Percentiles rank a stretch among this genome's conserved stretches.
These are phyloP conservation scores for Lantana camara DNA, from an alignment of 257 asterid species.

Conservation along the genomic window DNA sequence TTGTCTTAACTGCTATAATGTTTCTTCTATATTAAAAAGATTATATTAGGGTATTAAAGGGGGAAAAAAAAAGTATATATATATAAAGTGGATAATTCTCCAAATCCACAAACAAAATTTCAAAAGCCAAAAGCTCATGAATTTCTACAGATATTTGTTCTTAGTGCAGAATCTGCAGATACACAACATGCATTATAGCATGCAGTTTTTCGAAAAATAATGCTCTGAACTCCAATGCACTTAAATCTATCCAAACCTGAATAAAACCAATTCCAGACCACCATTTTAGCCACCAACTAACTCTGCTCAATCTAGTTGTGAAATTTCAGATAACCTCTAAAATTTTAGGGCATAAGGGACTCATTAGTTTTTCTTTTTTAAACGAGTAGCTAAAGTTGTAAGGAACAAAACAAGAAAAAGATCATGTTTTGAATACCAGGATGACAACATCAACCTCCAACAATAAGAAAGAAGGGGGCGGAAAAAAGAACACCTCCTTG, in stretches of 20 bases:
- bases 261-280: background rate
- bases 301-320: conserved; percentile 6
- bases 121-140: background rate
- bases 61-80: background rate
- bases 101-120: background rate
- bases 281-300: background rate
- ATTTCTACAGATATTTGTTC: background rate
- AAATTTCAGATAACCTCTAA: background rate
- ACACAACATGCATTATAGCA: background rate
- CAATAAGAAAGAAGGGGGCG: no score
- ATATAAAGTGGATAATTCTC: background rate
- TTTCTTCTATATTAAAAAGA: background rate
- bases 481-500: background rate
- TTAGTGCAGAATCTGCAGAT: background rate
- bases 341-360: background rate
- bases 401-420: background rate
- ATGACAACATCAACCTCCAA: no score
- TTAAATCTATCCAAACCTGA: background rate
- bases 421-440: background rate
- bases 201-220: background rate
- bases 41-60: no score
- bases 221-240: background rate
- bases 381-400: background rate
- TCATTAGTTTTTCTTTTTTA: no score
- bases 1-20: background rate